Conservation (phyloP, 78 protist genomes). For the Protostelium mycophagum region DNA sequence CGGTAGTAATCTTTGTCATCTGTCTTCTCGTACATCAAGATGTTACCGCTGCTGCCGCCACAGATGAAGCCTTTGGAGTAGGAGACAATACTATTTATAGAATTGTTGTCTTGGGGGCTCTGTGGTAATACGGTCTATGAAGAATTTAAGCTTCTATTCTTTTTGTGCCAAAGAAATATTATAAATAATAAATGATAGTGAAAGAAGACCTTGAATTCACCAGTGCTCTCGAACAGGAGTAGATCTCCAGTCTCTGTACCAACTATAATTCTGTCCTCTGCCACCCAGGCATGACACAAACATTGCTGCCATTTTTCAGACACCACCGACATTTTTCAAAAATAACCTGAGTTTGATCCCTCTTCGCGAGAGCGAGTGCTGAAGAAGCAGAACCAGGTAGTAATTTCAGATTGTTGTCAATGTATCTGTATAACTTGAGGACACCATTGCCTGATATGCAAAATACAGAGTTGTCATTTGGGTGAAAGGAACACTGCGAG, state of each 20-base stretch:
- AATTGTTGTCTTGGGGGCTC: neutral
- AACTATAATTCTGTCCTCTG: constrained; percentile 29
- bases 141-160: no score
- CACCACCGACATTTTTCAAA: constrained; percentile 2
- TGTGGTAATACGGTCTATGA: neutral
- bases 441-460: constrained; percentile 49
- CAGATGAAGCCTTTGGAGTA: constrained; percentile 42
- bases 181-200: constrained; percentile 15
- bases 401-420: constrained; percentile 30
- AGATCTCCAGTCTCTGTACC: constrained; percentile 56
- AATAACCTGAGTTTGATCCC: neutral
- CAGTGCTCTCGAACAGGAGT: constrained; percentile 28
- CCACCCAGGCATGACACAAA: constrained; percentile 60
- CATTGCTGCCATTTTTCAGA: constrained; percentile 28
- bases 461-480: constrained; percentile 23
- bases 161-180: no score
- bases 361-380: constrained; percentile 16
- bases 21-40: constrained; percentile 22
- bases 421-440: constrained; percentile 21
- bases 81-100: neutral
- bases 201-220: constrained; percentile 30
- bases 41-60: constrained; percentile 25
- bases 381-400: constrained; percentile 21
- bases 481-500: constrained; percentile 18
- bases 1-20: constrained; percentile 14